These are phyloP conservation scores for Podospora australis DNA, from an alignment of 495 filamentous ascomycete genomes.

Conservation along the genomic window DNA sequence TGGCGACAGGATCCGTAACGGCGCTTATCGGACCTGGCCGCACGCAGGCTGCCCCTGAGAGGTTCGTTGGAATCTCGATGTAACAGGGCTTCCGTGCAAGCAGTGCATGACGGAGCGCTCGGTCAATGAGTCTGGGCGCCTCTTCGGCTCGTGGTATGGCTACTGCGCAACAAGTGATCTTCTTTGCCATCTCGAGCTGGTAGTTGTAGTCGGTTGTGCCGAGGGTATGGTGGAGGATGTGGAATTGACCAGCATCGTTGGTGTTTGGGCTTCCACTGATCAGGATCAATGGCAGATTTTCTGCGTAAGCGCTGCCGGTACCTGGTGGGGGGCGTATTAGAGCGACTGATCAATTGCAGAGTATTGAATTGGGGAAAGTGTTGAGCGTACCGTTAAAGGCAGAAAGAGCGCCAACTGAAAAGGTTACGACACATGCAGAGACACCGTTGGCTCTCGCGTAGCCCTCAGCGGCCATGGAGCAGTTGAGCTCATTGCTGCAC, in stretches of 20 bases:
- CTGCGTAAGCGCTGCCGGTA: constrained; percentile 63
- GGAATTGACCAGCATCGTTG: constrained; percentile 44
- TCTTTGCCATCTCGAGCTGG: constrained; percentile 52
- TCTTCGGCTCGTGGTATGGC: constrained; percentile 61
- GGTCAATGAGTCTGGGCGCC: constrained; percentile 66
- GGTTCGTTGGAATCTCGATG: constrained; percentile 74
- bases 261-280: constrained; percentile 62
- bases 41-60: constrained; percentile 45
- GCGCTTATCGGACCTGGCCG: constrained; percentile 20
- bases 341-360: no score
- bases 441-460: constrained; percentile 68
- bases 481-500: constrained; percentile 72
- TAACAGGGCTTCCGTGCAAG: constrained; percentile 68
- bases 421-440: constrained; percentile 64
- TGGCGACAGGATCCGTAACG: constrained; percentile 12
- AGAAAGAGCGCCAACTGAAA: constrained; percentile 68
- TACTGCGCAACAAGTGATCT: constrained; percentile 59
- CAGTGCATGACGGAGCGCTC: constrained; percentile 69
- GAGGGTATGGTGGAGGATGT: constrained; percentile 82
- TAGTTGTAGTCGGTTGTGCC: constrained; percentile 77
- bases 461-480: constrained; percentile 68
- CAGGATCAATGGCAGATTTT: constrained; percentile 68
- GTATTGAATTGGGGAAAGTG: no score
- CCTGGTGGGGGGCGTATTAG: no score
- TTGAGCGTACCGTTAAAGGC: constrained; percentile 64